Conservation (phyloP, 768 basidiomycete genomes). For the Lactarius hatsudake region DNA sequence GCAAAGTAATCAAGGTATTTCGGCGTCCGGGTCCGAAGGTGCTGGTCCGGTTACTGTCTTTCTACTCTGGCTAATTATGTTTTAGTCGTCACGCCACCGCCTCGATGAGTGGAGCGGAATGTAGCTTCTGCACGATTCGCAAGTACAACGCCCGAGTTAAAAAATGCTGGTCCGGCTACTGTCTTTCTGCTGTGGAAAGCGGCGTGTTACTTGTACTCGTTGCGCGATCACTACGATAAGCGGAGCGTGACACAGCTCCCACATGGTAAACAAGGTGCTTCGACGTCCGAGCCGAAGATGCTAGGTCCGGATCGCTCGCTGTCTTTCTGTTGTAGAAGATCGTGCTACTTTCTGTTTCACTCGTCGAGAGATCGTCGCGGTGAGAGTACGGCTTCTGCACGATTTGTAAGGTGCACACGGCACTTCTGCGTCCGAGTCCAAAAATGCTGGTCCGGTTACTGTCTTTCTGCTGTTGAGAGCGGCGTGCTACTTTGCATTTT, state of each 20-base stretch:
- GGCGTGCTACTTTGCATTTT: not conserved
- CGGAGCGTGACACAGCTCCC: not conserved
- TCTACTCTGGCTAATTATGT: not conserved
- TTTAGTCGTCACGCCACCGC: not conserved
- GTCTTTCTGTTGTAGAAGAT: not conserved
- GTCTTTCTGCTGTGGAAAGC: not conserved
- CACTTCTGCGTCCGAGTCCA: not conserved
- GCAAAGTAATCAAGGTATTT: not conserved
- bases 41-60: not conserved
- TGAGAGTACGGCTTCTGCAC: not conserved
- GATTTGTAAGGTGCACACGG: not conserved
- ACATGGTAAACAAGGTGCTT: not conserved
- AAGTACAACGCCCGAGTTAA: not conserved
- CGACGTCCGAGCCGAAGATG: not conserved
- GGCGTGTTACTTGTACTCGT: not conserved
- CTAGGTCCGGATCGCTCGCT: not conserved
- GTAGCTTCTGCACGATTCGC: not conserved
- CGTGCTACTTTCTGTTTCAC: not conserved
- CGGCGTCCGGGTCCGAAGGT: not conserved
- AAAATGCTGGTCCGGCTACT: not conserved
- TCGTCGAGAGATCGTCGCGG: not conserved
- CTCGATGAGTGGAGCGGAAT: not conserved
- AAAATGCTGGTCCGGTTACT: not conserved
- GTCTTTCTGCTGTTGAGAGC: not conserved
- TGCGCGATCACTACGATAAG: not conserved